phyloP scores from a whole-genome alignment of 305 asterid species.

The Fraxinus ornus region DNA sequence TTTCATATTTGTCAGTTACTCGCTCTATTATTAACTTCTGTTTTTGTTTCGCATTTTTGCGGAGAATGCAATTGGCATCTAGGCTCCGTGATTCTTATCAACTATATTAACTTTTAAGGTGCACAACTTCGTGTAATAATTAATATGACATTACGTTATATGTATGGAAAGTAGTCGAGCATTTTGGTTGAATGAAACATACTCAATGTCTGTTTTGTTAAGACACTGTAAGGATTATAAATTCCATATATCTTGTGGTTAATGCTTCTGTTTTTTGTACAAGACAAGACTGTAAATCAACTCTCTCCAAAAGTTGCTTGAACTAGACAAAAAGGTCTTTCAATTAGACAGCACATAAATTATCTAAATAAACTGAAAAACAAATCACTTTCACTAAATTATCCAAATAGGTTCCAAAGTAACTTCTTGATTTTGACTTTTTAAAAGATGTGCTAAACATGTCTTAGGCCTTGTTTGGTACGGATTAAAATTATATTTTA shows the following conservation, averaged over 20 bases:
- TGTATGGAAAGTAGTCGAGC: neutral
- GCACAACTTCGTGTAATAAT: neutral
- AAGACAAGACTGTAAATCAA: neutral
- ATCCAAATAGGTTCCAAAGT: neutral
- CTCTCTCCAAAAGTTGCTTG: neutral
- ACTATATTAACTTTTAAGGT: neutral
- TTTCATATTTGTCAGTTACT: slow-evolving; percentile 14
- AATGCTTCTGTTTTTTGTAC: neutral
- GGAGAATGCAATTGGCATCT: slow-evolving; percentile 25
- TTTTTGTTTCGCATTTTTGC: slow-evolving; percentile 2
- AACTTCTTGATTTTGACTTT: neutral
- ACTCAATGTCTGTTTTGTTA: neutral
- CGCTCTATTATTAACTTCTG: neutral
- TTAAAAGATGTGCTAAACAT: neutral
- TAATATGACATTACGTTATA: neutral
- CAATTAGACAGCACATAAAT: neutral
- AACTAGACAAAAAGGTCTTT: neutral
- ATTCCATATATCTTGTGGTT: neutral
- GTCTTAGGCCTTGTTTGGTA: no score
- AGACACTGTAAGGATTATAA: neutral
- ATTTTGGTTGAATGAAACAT: neutral
- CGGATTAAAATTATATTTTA: no score
- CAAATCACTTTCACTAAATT: neutral
- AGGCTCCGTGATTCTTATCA: slow-evolving; percentile 7
- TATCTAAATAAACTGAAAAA: neutral